These are phyloP conservation scores for Diutina sp. DNA, from an alignment of 1,139 yeast species.

Conservation along the genomic window DNA sequence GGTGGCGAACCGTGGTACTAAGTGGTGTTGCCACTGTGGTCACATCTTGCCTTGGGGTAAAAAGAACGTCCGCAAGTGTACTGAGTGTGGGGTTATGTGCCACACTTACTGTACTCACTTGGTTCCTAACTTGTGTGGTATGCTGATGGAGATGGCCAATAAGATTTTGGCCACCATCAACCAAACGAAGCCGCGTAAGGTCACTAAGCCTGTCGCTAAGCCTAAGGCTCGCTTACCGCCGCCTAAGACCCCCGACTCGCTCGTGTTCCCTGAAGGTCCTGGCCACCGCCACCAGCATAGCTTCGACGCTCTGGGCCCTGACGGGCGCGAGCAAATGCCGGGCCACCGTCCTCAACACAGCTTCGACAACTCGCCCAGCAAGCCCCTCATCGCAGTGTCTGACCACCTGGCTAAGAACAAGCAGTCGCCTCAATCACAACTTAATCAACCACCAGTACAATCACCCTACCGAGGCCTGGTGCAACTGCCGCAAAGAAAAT, in stretches of 20 bases:
- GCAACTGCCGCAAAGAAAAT: background rate
- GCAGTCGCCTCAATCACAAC: background rate
- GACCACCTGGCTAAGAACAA: background rate
- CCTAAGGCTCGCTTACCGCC: background rate
- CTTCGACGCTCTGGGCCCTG: background rate
- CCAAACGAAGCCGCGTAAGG: slow-evolving; percentile 43
- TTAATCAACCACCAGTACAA: background rate
- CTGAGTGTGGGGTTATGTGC: slow-evolving; percentile 91
- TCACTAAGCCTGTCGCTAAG: background rate
- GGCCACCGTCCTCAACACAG: slow-evolving; percentile 1
- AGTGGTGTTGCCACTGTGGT: slow-evolving; percentile 99
- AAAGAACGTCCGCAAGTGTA: slow-evolving; percentile 87
- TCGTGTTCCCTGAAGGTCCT: background rate
- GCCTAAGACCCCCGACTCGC: background rate
- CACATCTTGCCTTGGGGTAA: slow-evolving; percentile 90
- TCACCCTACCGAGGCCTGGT: background rate
- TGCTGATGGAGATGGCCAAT: slow-evolving; percentile 96
- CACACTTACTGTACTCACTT: slow-evolving; percentile 87
- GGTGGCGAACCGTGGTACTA: slow-evolving; percentile 83
- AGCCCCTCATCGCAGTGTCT: background rate
- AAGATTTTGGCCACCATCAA: slow-evolving; percentile 77
- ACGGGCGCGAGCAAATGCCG: background rate
- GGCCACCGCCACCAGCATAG: slow-evolving; percentile 1
- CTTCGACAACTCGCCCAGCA: background rate
- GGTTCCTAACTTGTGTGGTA: slow-evolving; percentile 97